These are phyloP conservation scores for Debaryomyces sp. DNA, from an alignment of 1,139 yeast species.

Conservation along the genomic window DNA sequence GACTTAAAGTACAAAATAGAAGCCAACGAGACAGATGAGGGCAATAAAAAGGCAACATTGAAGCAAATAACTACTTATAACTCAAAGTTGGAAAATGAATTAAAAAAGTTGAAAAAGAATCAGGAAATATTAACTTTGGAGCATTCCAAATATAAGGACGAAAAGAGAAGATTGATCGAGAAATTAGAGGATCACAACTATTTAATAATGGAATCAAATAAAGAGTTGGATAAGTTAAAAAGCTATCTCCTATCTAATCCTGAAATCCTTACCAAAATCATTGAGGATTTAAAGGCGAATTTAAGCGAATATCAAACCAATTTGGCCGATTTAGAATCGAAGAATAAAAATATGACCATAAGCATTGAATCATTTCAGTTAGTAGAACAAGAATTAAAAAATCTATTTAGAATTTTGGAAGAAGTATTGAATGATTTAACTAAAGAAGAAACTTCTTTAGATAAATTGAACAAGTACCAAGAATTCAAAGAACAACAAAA, in stretches of 20 bases:
- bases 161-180: constrained; percentile 59
- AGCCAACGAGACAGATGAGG: constrained; percentile 22
- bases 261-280: constrained; percentile 54
- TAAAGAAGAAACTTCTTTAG: constrained; percentile 47
- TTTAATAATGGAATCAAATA: constrained; percentile 55
- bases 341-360: constrained; percentile 52
- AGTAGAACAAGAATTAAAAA: constrained; percentile 58
- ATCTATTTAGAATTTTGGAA: constrained; percentile 54
- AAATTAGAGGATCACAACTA: constrained; percentile 58
- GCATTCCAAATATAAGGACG: constrained; percentile 65
- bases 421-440: constrained; percentile 57
- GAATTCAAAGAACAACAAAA: constrained; percentile 51
- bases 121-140: constrained; percentile 71
- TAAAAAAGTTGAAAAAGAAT: constrained; percentile 60
- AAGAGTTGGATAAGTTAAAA: constrained; percentile 61
- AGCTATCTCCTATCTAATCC: constrained; percentile 67
- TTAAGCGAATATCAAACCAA: constrained; percentile 44
- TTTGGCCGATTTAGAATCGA: constrained; percentile 46
- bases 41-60: constrained; percentile 30
- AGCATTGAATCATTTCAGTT: constrained; percentile 62
- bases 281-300: constrained; percentile 56
- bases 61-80: constrained; percentile 60
- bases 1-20: constrained; percentile 36
- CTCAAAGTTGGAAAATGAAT: constrained; percentile 59
- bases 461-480: constrained; percentile 42